Percentiles rank a stretch among this genome's conserved stretches.
phyloP scores from a whole-genome alignment of 164 flowering plant genomes.

The Aristolochia californica region DNA sequence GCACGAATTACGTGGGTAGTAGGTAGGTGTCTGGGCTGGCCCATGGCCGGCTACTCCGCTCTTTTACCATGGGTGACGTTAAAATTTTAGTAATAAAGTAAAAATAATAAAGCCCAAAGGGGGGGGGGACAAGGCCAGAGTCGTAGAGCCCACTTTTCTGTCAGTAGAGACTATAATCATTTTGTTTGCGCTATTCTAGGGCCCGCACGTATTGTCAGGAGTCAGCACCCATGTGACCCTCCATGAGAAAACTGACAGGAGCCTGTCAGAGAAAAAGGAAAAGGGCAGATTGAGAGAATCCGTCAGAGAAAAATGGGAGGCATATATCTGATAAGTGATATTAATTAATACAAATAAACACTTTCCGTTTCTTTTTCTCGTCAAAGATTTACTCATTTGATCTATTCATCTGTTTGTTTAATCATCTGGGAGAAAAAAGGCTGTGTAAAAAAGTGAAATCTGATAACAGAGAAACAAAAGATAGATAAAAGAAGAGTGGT shows the following conservation, averaged over 20 bases:
- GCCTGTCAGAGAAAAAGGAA: constrained; percentile 1
- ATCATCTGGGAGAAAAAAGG: not conserved
- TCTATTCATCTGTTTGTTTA: not conserved
- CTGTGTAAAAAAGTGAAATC: not conserved
- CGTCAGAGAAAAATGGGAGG: not conserved
- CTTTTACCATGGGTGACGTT: too few relatives aligned
- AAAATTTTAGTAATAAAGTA: too few relatives aligned
- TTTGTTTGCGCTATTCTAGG: too few relatives aligned
- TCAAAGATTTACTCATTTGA: not conserved
- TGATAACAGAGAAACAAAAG: not conserved
- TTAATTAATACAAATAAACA: not conserved
- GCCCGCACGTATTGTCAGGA: too few relatives aligned
- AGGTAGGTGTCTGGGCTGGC: too few relatives aligned
- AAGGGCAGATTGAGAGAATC: not conserved
- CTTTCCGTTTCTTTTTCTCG: not conserved
- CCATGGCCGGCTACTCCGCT: too few relatives aligned
- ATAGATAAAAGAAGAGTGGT: too few relatives aligned
- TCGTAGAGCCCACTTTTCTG: too few relatives aligned
- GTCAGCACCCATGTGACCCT: constrained; percentile 14
- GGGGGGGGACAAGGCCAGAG: too few relatives aligned
- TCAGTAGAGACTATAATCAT: too few relatives aligned
- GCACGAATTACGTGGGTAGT: too few relatives aligned
- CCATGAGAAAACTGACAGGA: not conserved
- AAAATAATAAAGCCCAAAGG: too few relatives aligned
- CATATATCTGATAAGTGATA: not conserved